These are phyloP conservation scores for Leishmania major DNA, from an alignment of 208 protist genomes.

Conservation along the genomic window DNA sequence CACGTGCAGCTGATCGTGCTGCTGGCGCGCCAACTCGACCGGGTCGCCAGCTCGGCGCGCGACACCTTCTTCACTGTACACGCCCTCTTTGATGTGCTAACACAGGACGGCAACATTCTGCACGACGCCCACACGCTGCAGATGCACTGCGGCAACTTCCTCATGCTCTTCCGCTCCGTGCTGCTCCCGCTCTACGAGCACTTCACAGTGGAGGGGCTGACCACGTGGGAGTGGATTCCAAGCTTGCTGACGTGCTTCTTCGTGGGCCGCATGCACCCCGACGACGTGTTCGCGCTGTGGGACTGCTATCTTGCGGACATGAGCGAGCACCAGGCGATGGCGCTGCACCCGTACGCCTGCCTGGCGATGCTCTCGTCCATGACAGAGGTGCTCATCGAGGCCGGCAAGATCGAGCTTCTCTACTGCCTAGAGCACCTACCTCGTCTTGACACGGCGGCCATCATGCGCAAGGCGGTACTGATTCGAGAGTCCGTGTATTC, in stretches of 20 bases:
- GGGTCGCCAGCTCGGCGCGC: slow-evolving; percentile 41
- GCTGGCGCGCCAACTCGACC: slow-evolving; percentile 62
- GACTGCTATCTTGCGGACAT: slow-evolving; percentile 79
- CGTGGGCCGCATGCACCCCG: slow-evolving; percentile 64
- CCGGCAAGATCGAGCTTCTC: slow-evolving; percentile 69
- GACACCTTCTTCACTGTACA: slow-evolving; percentile 74
- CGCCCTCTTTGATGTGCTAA: slow-evolving; percentile 54
- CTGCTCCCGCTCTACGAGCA: slow-evolving; percentile 79
- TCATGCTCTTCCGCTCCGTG: slow-evolving; percentile 75
- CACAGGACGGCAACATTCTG: slow-evolving; percentile 68
- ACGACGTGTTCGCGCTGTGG: slow-evolving; percentile 81
- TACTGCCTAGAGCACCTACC: slow-evolving; percentile 72
- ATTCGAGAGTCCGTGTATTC: slow-evolving; percentile 70
- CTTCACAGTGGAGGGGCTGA: slow-evolving; percentile 71
- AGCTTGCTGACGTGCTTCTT: slow-evolving; percentile 69
- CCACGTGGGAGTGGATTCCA: slow-evolving; percentile 77
- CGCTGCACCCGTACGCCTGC: slow-evolving; percentile 79
- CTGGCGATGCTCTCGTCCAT: slow-evolving; percentile 76
- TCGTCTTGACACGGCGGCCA: slow-evolving; percentile 59
- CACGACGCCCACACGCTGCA: slow-evolving; percentile 68
- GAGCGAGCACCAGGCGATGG: slow-evolving; percentile 47
- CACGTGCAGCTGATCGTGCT: slow-evolving; percentile 55
- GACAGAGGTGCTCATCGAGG: slow-evolving; percentile 87
- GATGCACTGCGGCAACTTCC: slow-evolving; percentile 71
- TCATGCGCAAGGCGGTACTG: slow-evolving; percentile 77